These are phyloP conservation scores for Diphasiastrum complanatum DNA, from an alignment of 83 land plant genomes.

Conservation along the genomic window DNA sequence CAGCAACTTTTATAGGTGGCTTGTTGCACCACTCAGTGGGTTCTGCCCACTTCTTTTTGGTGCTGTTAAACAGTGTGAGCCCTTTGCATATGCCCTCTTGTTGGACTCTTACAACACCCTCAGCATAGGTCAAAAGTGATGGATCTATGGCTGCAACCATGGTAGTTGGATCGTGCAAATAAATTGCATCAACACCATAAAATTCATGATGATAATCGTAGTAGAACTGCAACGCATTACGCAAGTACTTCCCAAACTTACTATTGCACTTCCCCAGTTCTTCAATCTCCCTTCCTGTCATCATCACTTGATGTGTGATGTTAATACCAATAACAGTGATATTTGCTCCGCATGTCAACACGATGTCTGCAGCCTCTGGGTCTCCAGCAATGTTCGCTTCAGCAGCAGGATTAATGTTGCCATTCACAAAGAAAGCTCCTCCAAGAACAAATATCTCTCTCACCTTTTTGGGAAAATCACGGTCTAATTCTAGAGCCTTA, in stretches of 20 bases:
- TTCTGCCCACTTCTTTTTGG: slow-evolving; percentile 50
- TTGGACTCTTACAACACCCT: slow-evolving; percentile 92
- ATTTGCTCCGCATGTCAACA: slow-evolving; percentile 91
- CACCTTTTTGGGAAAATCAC: slow-evolving; percentile 59
- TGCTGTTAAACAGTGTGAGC: slow-evolving; percentile 70
- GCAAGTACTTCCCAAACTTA: slow-evolving; percentile 56
- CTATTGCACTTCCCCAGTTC: slow-evolving; percentile 31
- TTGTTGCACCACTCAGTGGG: slow-evolving; percentile 34
- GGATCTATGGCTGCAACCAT: slow-evolving; percentile 81
- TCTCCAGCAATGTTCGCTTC: slow-evolving; percentile 93
- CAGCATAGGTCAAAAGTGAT: slow-evolving; percentile 64
- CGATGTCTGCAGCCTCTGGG: slow-evolving; percentile 96
- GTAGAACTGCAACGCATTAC: slow-evolving; percentile 49
- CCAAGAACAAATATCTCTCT: slow-evolving; percentile 79
- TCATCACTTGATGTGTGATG: slow-evolving; percentile 84
- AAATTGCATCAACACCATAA: slow-evolving; percentile 72
- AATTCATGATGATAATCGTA: slow-evolving; percentile 71
- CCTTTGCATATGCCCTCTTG: slow-evolving; percentile 77
- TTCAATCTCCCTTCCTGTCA: slow-evolving; percentile 51
- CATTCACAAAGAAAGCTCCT: slow-evolving; percentile 88
- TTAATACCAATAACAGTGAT: slow-evolving; percentile 76
- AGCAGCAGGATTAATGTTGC: slow-evolving; percentile 94
- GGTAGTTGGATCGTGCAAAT: slow-evolving; percentile 87
- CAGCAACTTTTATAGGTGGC: slow-evolving; percentile 35
- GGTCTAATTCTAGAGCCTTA: slow-evolving; percentile 77